phyloP scores from a whole-genome alignment of 78 protist genomes.

The Dictyostelium purpureum region DNA sequence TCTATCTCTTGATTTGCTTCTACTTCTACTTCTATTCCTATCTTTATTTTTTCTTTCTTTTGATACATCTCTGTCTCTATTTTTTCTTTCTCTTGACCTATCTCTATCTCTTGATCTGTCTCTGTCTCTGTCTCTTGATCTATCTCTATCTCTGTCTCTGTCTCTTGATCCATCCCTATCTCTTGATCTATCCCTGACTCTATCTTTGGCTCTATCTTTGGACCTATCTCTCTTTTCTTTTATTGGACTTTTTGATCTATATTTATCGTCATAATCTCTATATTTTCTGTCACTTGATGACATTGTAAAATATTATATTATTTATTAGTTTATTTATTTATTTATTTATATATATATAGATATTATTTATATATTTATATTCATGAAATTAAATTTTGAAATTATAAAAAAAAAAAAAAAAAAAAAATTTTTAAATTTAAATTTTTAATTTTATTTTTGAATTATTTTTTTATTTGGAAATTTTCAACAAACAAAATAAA shows the following conservation, averaged over 20 bases:
- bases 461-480: too few species aligned
- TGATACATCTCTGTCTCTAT: conserved; percentile 35
- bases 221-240: neutral
- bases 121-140: neutral
- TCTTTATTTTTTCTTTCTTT: conserved; percentile 25
- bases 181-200: conserved; percentile 16
- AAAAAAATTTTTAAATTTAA: too few species aligned
- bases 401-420: neutral
- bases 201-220: neutral
- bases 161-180: conserved; percentile 2
- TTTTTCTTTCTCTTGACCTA: conserved; percentile 7
- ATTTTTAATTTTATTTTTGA: too few species aligned
- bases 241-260: neutral
- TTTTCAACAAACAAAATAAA: too few species aligned
- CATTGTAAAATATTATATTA: neutral
- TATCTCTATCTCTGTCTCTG: neutral
- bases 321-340: neutral
- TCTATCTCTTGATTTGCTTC: conserved; percentile 20
- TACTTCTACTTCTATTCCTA: neutral
- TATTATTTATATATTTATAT: neutral
- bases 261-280: neutral
- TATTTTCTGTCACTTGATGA: neutral
- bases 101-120: neutral
- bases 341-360: neutral
- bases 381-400: neutral